These are phyloP conservation scores for Blastomyces emzantsi DNA, from an alignment of 2,329 filamentous ascomycete species.

Conservation along the genomic window DNA sequence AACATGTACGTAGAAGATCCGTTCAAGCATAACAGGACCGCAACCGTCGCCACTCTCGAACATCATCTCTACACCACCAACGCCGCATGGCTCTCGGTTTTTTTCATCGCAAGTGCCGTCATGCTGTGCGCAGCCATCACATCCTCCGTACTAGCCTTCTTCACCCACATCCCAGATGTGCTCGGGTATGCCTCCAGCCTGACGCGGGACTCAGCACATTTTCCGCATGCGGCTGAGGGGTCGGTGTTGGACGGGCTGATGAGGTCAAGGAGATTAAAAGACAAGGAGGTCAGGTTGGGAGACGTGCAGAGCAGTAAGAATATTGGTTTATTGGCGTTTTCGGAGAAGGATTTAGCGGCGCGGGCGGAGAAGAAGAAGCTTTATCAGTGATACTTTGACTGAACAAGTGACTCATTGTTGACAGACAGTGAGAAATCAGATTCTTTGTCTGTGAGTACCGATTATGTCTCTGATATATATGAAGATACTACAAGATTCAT, in stretches of 20 bases:
- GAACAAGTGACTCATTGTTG: neutral
- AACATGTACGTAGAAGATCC: neutral
- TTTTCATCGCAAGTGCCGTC: neutral
- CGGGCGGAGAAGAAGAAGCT: conserved; percentile 5
- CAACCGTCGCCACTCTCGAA: neutral
- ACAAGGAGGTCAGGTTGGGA: conserved; percentile 6
- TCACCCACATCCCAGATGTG: conserved; percentile 5
- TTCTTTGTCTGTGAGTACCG: no score
- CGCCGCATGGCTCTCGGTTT: conserved; percentile 5
- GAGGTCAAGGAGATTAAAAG: conserved; percentile 4
- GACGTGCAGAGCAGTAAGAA: conserved; percentile 1
- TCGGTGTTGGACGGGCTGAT: conserved; percentile 5
- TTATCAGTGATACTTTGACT: neutral
- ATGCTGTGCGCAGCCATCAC: conserved; percentile 7
- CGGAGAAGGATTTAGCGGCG: neutral
- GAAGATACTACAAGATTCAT: no score
- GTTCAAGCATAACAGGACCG: conserved; percentile 1
- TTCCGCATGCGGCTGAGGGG: neutral
- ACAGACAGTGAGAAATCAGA: no score
- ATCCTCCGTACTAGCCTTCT: conserved; percentile 1
- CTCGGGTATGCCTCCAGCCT: conserved; percentile 5
- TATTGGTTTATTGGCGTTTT: conserved; percentile 3
- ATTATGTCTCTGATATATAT: no score
- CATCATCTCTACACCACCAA: conserved; percentile 3
- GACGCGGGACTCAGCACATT: conserved; percentile 4